Base-by-base conservation (phyloP, 2,329 filamentous ascomycete genomes). In the Dactylellina leptospora region DNA sequence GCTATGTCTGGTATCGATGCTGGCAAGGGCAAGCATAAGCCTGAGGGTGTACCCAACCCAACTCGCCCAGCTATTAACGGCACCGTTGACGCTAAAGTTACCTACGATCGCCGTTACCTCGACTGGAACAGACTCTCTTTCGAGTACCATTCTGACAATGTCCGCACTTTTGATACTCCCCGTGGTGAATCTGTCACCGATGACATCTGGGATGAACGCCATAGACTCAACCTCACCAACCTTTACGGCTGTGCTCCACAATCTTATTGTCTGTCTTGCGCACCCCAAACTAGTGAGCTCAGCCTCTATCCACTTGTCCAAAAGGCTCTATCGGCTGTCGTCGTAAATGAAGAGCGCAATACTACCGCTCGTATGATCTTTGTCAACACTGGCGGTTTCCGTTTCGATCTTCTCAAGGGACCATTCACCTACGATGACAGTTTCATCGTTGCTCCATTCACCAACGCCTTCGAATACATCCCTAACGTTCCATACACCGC, bases 371-470 rank as follows among this genome's bases (percentile, higher is more conserved):
- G 86, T 4, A 81, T 97, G 9, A 87, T 89, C 27, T 86, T 97
- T 54, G 84, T 90, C 62, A 99, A 99, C 80, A 96, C 91, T 0
- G 95, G 95, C 23, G 91, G 90, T 2, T 87, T 99, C 75, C 90
- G 95, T 45, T 99, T 97, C 79, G 95, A 99, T 79, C 90, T 99
- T 73, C 96, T 97, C 83, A 87, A 93, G 79, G 95, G 95, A 0
- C 83, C 88, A 0, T 97, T 97, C 78, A 97, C 95, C 0, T 87
- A 87, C 38, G 95, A 99, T 78, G 89, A 88, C 2, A 91, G 90
- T 0, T 97, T 87, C 78, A 88, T 93, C 38, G 85, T 97, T 25
- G 96, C 90, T 6, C 95, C 95, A 0, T 99, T 99, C 78, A 87
- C 86, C 1, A 96, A 89, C 79, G 86, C 85, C 0, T 90, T 97